phyloP scores from a whole-genome alignment of 139 green algal species.

The Asterochloris sp. region DNA sequence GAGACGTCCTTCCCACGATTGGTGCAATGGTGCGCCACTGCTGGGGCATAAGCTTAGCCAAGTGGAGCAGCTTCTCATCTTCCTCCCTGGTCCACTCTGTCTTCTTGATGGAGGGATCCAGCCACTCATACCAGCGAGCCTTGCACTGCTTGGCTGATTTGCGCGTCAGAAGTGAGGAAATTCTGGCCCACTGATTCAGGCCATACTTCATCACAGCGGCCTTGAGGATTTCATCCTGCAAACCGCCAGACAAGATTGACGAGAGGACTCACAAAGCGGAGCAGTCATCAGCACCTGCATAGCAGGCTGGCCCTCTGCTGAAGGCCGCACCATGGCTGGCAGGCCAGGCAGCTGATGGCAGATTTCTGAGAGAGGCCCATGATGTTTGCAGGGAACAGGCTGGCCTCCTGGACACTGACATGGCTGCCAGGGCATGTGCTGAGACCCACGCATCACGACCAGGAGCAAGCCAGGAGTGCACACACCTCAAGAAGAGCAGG shows the following conservation, averaged over 20 bases:
- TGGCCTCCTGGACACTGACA: no score
- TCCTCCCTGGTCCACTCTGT: conserved; percentile 99
- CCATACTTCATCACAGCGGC: conserved; percentile 99
- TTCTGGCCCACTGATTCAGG: conserved; percentile 87
- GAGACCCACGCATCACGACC: no score
- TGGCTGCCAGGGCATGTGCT: no score
- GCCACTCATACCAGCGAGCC: conserved; percentile 98
- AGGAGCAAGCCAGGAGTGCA: no score
- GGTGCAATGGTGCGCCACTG: conserved; percentile 99
- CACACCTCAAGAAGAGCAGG: no score
- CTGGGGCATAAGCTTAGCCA: conserved; percentile 99
- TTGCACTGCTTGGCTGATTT: conserved; percentile 99
- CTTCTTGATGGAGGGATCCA: conserved; percentile 99
- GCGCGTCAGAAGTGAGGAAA: conserved; percentile 93
- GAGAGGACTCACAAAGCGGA: no score
- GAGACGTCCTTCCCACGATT: conserved; percentile 93
- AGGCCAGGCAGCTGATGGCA: not conserved
- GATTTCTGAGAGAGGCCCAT: no score
- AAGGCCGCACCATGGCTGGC: no score
- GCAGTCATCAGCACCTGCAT: no score
- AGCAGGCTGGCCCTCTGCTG: no score
- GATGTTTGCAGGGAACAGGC: no score
- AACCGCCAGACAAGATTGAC: not conserved
- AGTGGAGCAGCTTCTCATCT: conserved; percentile 99
- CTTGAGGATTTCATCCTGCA: conserved; percentile 99